phyloP scores from a whole-genome alignment of 2,329 filamentous ascomycete species.

The Beauveria australis region DNA sequence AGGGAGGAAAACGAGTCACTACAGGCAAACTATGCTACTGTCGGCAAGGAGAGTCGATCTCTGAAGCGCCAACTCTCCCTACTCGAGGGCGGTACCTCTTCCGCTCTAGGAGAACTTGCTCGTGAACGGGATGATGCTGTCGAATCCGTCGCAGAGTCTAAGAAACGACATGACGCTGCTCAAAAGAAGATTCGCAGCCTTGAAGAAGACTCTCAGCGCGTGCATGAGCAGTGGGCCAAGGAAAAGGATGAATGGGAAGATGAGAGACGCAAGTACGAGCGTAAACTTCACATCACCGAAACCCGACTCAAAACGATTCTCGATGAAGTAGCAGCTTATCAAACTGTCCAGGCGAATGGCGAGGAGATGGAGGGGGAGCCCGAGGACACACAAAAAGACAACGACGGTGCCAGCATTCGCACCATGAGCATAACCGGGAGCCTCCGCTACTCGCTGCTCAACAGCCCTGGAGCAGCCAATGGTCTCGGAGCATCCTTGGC shows the following conservation, averaged over 20 bases:
- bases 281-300: slow-evolving; percentile 84
- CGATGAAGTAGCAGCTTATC: slow-evolving; percentile 71
- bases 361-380: slow-evolving; percentile 45
- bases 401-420: slow-evolving; percentile 61
- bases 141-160: slow-evolving; percentile 62
- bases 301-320: slow-evolving; percentile 74
- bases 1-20: slow-evolving; percentile 69
- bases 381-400: slow-evolving; percentile 55
- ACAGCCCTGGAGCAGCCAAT: slow-evolving; percentile 46
- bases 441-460: slow-evolving; percentile 65
- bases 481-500: slow-evolving; percentile 68
- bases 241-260: slow-evolving; percentile 82
- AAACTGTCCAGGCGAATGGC: slow-evolving; percentile 43
- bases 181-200: slow-evolving; percentile 72
- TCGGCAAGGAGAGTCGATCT: slow-evolving; percentile 67
- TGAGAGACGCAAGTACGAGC: slow-evolving; percentile 73
- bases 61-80: slow-evolving; percentile 79
- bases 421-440: slow-evolving; percentile 67
- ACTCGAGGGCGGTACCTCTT: slow-evolving; percentile 80
- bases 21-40: slow-evolving; percentile 51
- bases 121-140: slow-evolving; percentile 81
- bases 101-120: slow-evolving; percentile 73
- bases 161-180: slow-evolving; percentile 64
- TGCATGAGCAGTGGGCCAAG: slow-evolving; percentile 71
- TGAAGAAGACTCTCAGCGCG: slow-evolving; percentile 74